Base-by-base conservation (phyloP, 2,329 filamentous ascomycete genomes). In the Stagonosporopsis chrysanthemi region DNA sequence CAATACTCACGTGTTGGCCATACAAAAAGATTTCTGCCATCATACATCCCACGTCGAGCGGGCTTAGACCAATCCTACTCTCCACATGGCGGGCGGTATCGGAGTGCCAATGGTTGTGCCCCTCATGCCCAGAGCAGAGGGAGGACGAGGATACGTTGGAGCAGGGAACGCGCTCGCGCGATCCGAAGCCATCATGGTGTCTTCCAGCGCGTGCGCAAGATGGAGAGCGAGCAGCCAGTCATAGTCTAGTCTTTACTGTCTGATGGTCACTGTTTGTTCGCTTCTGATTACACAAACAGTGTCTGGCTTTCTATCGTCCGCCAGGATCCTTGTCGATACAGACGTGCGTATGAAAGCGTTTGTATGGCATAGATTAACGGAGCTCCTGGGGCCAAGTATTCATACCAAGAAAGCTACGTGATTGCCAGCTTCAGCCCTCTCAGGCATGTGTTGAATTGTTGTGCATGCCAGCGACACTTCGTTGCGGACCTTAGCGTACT, bases 1-100 rank as follows among this genome's bases (percentile, higher is more conserved):
- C 69, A 67, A 72, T 74, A 52, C 63, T 70, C 69, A 67, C 65
- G 59, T 67, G 62, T 61, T 61, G 53, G 46, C 59, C 59, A 55
- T 53, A 59, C 67, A 61, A 36, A 42, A 64, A 63, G 46, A 66
- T 68, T 72, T 73, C 62, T 67, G 65, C 65, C 68, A 61, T 49
- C 39, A 60, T 41, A 40, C 46, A 60, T 56, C 54, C 62, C 63
- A 63, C 61, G 49, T 63, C 52, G 22, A 54, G 28, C 22, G 14
- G 1, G 35, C 36, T 29, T 35, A 60, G 52, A 31, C 69, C 65
- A 73, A 72, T 73, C 62, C 56, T 15, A n/a, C 35, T 31, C 44
- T 46, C 43, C 26, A 47, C 38, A 39, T 52, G 24, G 41, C 51
- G 47, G 63, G 69, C 66, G 65, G 63, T 65, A 62, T 63, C 59